Evolutionary conservation across 1,284 basidiomycete species (phyloP).

Genomic region (Sanghuangporus weigelae): DNA sequence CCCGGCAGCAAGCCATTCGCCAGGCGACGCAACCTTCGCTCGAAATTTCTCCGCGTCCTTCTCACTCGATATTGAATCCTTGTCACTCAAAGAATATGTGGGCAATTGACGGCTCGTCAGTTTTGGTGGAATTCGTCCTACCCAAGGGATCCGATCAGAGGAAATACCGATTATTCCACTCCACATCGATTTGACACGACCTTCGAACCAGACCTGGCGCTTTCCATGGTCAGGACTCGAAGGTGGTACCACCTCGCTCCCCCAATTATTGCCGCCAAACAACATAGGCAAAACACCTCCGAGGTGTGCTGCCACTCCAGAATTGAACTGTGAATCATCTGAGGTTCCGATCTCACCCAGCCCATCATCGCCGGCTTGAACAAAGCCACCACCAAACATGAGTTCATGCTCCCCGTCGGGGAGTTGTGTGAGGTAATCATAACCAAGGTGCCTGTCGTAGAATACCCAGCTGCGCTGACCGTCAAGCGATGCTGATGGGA

Average conservation of each 20-base stretch:
- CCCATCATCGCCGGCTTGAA: conserved; percentile 27
- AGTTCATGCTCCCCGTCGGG: conserved; percentile 45
- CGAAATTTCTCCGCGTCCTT: not conserved
- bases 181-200: conserved; percentile 48
- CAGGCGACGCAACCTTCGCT: conserved; percentile 20
- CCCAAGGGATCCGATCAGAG: conserved; percentile 49
- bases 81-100: conserved; percentile 19
- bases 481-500: conserved; percentile 25
- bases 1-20: conserved; percentile 54
- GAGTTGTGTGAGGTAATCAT: conserved; percentile 73
- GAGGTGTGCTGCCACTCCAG: conserved; percentile 40
- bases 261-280: conserved; percentile 39
- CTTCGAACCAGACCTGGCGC: conserved; percentile 27
- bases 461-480: conserved; percentile 54
- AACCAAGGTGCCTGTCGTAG: conserved; percentile 42
- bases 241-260: conserved; percentile 23
- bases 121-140: conserved; percentile 42
- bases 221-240: not conserved
- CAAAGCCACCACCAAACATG: conserved; percentile 56
- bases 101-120: conserved; percentile 30
- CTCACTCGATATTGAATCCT: conserved; percentile 1
- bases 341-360: conserved; percentile 36
- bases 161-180: conserved; percentile 55
- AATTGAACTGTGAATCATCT: conserved; percentile 41
- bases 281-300: conserved; percentile 40